These are phyloP conservation scores for Thermoascus crustaceus DNA, from an alignment of 2,329 filamentous ascomycete genomes.

Conservation along the genomic window DNA sequence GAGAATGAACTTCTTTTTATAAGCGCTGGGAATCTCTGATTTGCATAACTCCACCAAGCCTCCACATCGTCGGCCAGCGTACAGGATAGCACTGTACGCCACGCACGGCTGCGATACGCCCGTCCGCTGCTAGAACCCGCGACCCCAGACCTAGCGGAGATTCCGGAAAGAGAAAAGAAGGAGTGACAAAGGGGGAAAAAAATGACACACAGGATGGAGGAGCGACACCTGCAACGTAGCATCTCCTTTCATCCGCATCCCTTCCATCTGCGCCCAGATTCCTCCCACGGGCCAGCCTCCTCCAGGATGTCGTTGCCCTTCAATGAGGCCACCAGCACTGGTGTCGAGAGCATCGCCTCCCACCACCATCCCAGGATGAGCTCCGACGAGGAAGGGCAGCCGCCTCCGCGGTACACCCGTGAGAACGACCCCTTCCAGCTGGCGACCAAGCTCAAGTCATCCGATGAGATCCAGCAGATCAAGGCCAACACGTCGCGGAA, in stretches of 20 bases:
- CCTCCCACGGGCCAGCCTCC: constrained; percentile 5
- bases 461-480: constrained; percentile 67
- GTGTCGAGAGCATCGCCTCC: constrained; percentile 28
- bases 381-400: constrained; percentile 39
- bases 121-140: too few species aligned
- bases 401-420: constrained; percentile 48
- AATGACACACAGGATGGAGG: constrained; percentile 6
- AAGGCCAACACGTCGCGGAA: constrained; percentile 73
- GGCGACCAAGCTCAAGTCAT: constrained; percentile 66
- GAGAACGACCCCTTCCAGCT: constrained; percentile 78
- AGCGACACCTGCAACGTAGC: constrained; percentile 9
- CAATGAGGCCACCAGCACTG: constrained; percentile 33
- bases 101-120: too few species aligned
- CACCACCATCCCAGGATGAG: constrained; percentile 12
- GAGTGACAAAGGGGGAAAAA: neutral
- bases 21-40: too few species aligned
- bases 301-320: constrained; percentile 2
- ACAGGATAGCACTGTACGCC: too few species aligned
- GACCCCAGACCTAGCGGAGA: neutral
- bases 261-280: constrained; percentile 10
- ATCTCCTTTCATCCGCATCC: constrained; percentile 14
- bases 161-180: neutral
- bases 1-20: too few species aligned
- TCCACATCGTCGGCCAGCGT: too few species aligned
- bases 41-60: too few species aligned